Base-by-base conservation (phyloP, 345 rosid species). In the Dipteronia dyeriana region DNA sequence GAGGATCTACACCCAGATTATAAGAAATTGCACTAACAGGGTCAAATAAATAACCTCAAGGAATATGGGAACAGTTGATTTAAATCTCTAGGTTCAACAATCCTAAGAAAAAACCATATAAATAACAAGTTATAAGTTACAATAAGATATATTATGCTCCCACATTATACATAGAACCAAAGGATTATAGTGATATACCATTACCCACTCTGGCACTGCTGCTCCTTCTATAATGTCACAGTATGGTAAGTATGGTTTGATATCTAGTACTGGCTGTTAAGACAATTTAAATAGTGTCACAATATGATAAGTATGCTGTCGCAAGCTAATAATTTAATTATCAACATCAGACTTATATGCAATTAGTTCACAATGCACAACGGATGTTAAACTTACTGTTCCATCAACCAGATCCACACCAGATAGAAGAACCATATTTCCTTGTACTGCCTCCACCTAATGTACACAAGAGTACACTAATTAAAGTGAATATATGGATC, bases 391-490 rank as follows among this genome's bases (percentile, higher is more conserved):
- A 83, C 85, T 88, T 86, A 95, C 97, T 5, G 99, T 95, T 73
- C 99, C 97, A 80, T 95, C 98, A 66, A 95, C 99, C 70, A 95
- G 91, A 86, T 95, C 98, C 0, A 91, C 92, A 64, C 98, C 99
- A 81, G 98, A 90, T 69, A 93, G 96, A 75, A 92, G 80, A 84
- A 95, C 83, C 78, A 79, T 82, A 80, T 90, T 83, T 71, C 90
- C 94, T 78, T 80, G 87, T 39, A 95, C 87, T 67, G 88, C 94
- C 77, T 95, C 98, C 83, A 93, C 94, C 98, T 95, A 71, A 5
- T 56, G 53, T 19, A 68, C 67, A 80, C 31, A 73, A 41, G 38
- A 19, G 3, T 64, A 61, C 20, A 26, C 69, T 60, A 25, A 66
- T 38, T 22, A 63, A 68, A 61, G 31, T 20, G 26, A 68, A 71